Evolutionary conservation across 148 eudicot species (phyloP).

Genomic region (Nyssa sinensis): DNA sequence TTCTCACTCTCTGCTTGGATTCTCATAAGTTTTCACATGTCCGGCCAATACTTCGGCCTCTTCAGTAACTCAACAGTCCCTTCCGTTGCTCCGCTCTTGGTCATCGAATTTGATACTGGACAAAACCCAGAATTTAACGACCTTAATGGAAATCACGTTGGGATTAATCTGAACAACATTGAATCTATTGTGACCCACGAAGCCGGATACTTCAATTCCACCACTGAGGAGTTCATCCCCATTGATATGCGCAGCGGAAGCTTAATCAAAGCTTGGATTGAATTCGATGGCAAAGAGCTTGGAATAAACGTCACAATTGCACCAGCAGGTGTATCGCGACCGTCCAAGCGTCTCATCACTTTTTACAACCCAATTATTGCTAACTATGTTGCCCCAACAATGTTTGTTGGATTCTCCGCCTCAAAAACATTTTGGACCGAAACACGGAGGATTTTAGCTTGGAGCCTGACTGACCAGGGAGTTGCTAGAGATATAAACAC

Average conservation of each 20-base stretch:
- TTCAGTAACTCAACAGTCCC: slow-evolving; percentile 21
- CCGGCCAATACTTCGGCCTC: slow-evolving; percentile 51
- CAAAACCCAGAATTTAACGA: slow-evolving; percentile 46
- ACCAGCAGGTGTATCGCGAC: slow-evolving; percentile 35
- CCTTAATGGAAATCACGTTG: slow-evolving; percentile 43
- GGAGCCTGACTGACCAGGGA: slow-evolving; percentile 53
- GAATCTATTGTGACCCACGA: slow-evolving; percentile 16
- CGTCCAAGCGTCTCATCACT: slow-evolving; percentile 28
- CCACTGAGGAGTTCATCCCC: slow-evolving; percentile 15
- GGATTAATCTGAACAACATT: slow-evolving; percentile 39
- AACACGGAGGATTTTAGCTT: slow-evolving; percentile 46
- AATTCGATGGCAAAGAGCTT: slow-evolving; percentile 33
- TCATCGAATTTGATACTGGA: slow-evolving; percentile 51
- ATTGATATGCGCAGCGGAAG: slow-evolving; percentile 44
- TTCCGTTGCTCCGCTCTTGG: slow-evolving; percentile 32
- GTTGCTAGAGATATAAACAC: slow-evolving; percentile 43
- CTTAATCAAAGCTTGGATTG: slow-evolving; percentile 56
- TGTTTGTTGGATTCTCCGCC: slow-evolving; percentile 54
- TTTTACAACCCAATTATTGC: slow-evolving; percentile 28
- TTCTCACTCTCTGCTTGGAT: too few species aligned
- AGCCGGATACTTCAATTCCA: slow-evolving; percentile 39
- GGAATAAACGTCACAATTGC: slow-evolving; percentile 48
- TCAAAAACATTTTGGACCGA: slow-evolving; percentile 51
- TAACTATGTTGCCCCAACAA: slow-evolving; percentile 25
- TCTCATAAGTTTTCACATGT: too few species aligned